Evolutionary conservation across 2,329 filamentous ascomycete genomes (phyloP), one percentile per base, ranked within the genome.

Genomic region (Metarhizium album): DNA sequence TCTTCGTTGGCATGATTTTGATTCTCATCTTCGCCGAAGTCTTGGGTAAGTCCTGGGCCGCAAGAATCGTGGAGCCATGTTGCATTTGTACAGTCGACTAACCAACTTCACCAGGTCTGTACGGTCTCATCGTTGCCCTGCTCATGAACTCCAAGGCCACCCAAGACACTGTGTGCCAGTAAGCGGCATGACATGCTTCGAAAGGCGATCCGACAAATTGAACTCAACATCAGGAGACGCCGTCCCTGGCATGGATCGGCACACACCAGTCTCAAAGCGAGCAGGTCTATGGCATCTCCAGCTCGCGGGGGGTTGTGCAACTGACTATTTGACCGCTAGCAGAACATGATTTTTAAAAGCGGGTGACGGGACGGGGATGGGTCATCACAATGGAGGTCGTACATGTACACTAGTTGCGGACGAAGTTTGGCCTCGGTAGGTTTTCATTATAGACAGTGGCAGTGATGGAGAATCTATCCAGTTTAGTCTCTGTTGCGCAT

Each of bases 21-120:
- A 96, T 96, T 77, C 88, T 96, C 74, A 96, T 96, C 91, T 96
- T 95, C 80, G 90, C 90, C 61, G 90, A 96, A 91, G 90, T 96
- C 61, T 75, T 96, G 84, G 90, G 90, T 93, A 78, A 18, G 23
- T 13, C 4, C 38, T 13, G 13, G 22, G 8, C 37, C 9, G 2
- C 37, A 20, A 14, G 5, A 23, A n/a, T 14, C 33, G 4, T 13
- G 2, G 9, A 35, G 33, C 33, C 33, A 16, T 16, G 11, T n/a
- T 35, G 11, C 11, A 13, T 35, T 35, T 3, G 16, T 35, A 49
- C 29, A 50, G 27, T 8, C 11, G 5, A 8, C 66, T 69, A 54
- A 67, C 47, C 35, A 47, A 18, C 22, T 11, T 43, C 2, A 24
- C 11, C 55, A 93, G 88, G 91, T 93, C 88, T 98, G 53, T 98